Evolutionary conservation across 495 filamentous ascomycete genomes (phyloP), one percentile per base, ranked within the genome.

Genomic region (Aspergillus affinis): DNA sequence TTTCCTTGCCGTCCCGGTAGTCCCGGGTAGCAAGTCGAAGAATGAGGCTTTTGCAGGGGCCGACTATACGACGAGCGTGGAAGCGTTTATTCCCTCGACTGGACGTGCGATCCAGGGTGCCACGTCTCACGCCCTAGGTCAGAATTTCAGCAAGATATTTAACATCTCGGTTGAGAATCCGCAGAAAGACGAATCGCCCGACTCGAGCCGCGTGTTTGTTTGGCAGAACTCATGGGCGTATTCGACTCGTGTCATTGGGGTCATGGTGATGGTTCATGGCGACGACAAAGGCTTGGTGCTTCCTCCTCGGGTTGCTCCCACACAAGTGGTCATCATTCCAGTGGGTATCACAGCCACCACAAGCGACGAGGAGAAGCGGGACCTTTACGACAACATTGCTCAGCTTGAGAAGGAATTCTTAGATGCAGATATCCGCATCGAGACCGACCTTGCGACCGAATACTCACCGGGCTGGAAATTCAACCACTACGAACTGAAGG

Each of bases 141-240:
- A 97, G 74, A 97, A 98, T 74, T 97, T 98, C 82, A 90, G 87
- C 71, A 96, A 91, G 75, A 98, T 98, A 94, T 98, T 97, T 75
- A 86, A 90, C 69, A 97, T 98, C 75, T 91, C 88, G 0, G 92
- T 98, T n/a, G 93, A 98, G 74, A 92, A 97, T 69, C 95, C 94
- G 13, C 80, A 84, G 23, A 26, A 26, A 26, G 23, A 26, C 23
- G 23, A 4, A 26, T 26, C 23, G 23, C 23, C 23, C 2, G 4
- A 26, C 23, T 26, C 23, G 23, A 26, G 23, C 4, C 23, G 23
- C 23, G 23, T 26, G 4, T 72, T 91, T 64, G 92, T 97, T 26
- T 98, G 92, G 91, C 94, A 98, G 72, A 98, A 98, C 79, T 96
- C 91, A 4, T 98, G 94, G 94, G 94, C 93, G 75, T 84, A 97